Evolutionary conservation across 1,139 yeast species (phyloP), one percentile per base, ranked within the genome.

Genomic region (Torulaspora globosa): DNA sequence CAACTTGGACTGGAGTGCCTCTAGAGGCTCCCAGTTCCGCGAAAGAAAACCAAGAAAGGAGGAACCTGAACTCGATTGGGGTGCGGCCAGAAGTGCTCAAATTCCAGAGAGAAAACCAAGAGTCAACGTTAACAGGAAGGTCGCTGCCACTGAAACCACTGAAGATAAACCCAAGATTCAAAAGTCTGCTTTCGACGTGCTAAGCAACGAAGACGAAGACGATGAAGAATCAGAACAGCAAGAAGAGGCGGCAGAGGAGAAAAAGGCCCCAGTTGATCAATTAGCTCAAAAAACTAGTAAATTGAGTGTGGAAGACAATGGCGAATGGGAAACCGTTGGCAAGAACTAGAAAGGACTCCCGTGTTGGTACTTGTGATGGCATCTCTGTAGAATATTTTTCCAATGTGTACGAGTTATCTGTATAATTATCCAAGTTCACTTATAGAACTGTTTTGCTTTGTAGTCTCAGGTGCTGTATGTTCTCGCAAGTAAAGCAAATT

Each of bases 261-360:
- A 39, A 3, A 37, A 44, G 5, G 46, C 41, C 5, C 60, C 58
- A 37, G 61, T 64, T 24, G 50, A 52, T 36, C 63, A 66, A n/a
- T 67, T 75, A 52, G 77, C 73, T 50, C 54, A 69, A 44, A 70
- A 71, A 33, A 71, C 82, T 38, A 71, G 75, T 34, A 71, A 74
- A 43, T 51, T 63, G 43, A 43, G 55, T 39, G 59, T 62, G 34
- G 59, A 56, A 5, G 59, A 52, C 28, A 65, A 65, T 46, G 84
- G 71, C 49, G 84, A 80, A 40, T 81, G 87, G 87, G 80, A 80
- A 67, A 79, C 77, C 57, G 86, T 80, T 56, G 75, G 78, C 57
- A 77, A 78, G 58, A 68, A 70, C 57, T 60, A 53, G 52, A 33
- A 29, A 7, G n/a, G 11, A 8, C 16, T 35, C 14, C 12, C 15